Percentiles rank a stretch among this genome's conserved stretches.
phyloP scores from a whole-genome alignment of 2,329 filamentous ascomycete genomes.

The Zasmidium citrigriseum region DNA sequence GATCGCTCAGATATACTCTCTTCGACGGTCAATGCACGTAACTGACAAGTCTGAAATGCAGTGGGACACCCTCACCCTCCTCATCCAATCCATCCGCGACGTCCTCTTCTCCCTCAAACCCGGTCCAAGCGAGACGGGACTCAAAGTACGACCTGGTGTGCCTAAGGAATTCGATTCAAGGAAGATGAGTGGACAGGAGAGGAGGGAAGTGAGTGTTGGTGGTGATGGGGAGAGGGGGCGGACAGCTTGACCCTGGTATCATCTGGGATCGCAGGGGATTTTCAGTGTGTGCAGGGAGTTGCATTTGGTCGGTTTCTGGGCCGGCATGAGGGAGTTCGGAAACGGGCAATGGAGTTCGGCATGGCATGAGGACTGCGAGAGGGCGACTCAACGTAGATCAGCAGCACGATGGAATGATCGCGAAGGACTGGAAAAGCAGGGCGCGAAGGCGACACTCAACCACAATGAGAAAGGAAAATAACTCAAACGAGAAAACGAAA shows the following conservation, averaged over 20 bases:
- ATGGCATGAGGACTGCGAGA: too few relatives aligned
- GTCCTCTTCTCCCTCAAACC: conserved; percentile 22
- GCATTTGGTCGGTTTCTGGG: too few relatives aligned
- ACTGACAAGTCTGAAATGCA: background rate
- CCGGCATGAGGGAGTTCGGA: too few relatives aligned
- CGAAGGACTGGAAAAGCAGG: too few relatives aligned
- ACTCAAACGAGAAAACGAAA: background rate
- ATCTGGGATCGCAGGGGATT: background rate
- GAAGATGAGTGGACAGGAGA: background rate
- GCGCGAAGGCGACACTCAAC: too few relatives aligned
- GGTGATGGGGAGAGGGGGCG: background rate
- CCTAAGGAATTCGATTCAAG: too few relatives aligned
- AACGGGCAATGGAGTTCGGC: too few relatives aligned
- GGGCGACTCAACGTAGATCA: too few relatives aligned
- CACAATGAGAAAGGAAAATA: too few relatives aligned
- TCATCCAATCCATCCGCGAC: conserved; percentile 24
- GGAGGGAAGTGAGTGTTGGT: background rate
- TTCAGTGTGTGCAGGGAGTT: too few relatives aligned
- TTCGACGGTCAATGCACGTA: background rate
- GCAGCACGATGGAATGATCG: too few relatives aligned
- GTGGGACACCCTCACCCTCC: conserved; percentile 22
- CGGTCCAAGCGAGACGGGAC: conserved; percentile 13
- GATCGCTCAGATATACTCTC: too few relatives aligned
- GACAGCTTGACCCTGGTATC: background rate
- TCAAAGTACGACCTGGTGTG: conserved; percentile 15